phyloP scores from a whole-genome alignment of 2,329 filamentous ascomycete genomes.

The Colletotrichum simmondsii region DNA sequence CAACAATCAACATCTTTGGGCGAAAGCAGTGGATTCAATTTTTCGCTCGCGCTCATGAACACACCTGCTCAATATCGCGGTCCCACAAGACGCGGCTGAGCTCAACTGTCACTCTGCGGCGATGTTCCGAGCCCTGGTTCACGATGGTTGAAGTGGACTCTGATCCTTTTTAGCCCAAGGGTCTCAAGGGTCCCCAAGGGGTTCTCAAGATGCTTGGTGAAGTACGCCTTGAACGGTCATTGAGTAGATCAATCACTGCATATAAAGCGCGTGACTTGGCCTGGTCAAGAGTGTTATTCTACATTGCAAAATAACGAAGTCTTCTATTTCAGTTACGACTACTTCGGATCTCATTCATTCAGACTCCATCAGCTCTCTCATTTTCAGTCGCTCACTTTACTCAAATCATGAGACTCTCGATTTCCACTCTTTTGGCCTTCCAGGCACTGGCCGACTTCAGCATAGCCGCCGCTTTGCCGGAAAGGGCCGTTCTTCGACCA shows the following conservation, averaged over 20 bases:
- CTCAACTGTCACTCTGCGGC: background rate
- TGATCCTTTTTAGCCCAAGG: background rate
- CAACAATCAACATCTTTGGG: background rate
- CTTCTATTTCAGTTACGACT: background rate
- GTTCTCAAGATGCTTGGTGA: background rate
- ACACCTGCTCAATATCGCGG: background rate
- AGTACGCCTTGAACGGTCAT: background rate
- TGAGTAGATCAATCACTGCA: background rate
- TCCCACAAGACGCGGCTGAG: background rate
- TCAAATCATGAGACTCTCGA: slow-evolving; percentile 6
- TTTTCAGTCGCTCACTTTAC: background rate
- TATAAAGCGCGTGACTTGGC: background rate
- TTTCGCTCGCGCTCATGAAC: background rate
- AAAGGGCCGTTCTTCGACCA: slow-evolving; percentile 18
- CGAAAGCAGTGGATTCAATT: background rate
- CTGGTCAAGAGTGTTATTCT: background rate
- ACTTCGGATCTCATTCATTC: background rate
- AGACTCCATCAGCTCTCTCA: background rate
- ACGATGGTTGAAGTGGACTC: slow-evolving; percentile 2
- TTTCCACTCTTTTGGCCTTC: slow-evolving; percentile 21
- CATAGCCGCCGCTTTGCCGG: slow-evolving; percentile 15
- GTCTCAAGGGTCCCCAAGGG: background rate
- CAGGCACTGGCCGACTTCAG: slow-evolving; percentile 10
- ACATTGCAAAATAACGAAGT: background rate
- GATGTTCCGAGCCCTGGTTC: background rate